Evolutionary conservation across 2,329 filamentous ascomycete genomes (phyloP).

Genomic region (Drechslera avenae): DNA sequence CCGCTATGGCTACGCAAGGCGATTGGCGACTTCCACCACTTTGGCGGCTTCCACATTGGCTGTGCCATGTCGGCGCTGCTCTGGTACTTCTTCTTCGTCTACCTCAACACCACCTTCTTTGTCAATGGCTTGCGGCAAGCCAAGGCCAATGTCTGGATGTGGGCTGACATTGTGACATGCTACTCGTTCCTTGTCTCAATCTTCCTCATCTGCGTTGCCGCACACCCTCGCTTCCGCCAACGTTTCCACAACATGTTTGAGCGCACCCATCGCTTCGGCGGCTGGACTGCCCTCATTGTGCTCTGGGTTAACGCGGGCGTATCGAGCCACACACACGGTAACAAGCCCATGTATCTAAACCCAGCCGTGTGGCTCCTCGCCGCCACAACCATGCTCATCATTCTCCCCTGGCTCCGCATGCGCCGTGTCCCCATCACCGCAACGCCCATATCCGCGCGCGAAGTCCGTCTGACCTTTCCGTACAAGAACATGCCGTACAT

Average conservation of each 20-base stretch:
- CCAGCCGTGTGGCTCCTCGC: slow-evolving; percentile 68
- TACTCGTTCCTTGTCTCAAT: slow-evolving; percentile 26
- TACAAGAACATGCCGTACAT: slow-evolving; percentile 31
- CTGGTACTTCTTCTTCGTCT: slow-evolving; percentile 54
- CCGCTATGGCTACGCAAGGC: slow-evolving; percentile 33
- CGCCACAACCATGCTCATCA: slow-evolving; percentile 67
- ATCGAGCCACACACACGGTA: slow-evolving; percentile 2
- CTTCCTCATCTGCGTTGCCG: slow-evolving; percentile 30
- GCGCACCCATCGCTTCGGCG: slow-evolving; percentile 42
- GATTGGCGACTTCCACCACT: slow-evolving; percentile 38
- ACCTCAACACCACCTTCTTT: slow-evolving; percentile 36
- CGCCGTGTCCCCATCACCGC: slow-evolving; percentile 68
- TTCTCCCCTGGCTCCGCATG: slow-evolving; percentile 75
- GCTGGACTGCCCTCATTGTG: slow-evolving; percentile 36
- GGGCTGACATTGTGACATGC: slow-evolving; percentile 22
- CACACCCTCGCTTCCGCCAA: slow-evolving; percentile 31
- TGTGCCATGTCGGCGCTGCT: slow-evolving; percentile 36
- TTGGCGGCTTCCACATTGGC: slow-evolving; percentile 45
- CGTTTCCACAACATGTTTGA: slow-evolving; percentile 45
- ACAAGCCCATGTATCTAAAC: slow-evolving; percentile 10
- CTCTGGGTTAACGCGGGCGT: slow-evolving; percentile 36
- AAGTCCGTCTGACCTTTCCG: slow-evolving; percentile 65
- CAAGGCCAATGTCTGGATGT: slow-evolving; percentile 24
- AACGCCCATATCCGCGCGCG: slow-evolving; percentile 72
- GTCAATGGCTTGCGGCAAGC: background rate